Evolutionary conservation across 78 protist genomes (phyloP).

Genomic region (Corallochytrium limacisporum): DNA sequence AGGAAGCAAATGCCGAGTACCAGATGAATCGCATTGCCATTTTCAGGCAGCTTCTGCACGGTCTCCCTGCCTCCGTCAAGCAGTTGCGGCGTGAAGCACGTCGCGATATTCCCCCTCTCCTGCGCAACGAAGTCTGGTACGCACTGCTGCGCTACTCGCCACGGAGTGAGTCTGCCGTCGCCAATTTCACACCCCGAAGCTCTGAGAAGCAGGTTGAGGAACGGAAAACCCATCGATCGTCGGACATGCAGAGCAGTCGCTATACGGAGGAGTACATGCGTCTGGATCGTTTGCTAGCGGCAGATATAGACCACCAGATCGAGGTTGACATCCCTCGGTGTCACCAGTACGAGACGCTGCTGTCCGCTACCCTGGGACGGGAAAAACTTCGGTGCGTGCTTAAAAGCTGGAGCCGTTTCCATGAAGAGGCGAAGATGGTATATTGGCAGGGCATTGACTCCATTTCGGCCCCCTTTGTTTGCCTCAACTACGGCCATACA

Average conservation of each 20-base stretch:
- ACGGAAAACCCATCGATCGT: neutral
- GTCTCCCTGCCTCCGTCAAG: too few relatives aligned
- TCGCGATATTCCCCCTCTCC: slow-evolving; percentile 31
- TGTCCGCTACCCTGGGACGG: slow-evolving; percentile 38
- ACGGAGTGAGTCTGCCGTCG: neutral
- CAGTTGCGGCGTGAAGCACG: too few relatives aligned
- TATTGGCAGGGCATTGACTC: slow-evolving; percentile 49
- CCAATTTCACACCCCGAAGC: neutral
- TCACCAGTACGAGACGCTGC: slow-evolving; percentile 57
- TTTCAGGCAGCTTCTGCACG: too few relatives aligned
- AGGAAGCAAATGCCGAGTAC: too few relatives aligned
- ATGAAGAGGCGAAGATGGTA: slow-evolving; percentile 19
- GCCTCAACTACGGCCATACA: slow-evolving; percentile 36
- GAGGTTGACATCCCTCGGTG: slow-evolving; percentile 76
- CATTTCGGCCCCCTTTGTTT: slow-evolving; percentile 35
- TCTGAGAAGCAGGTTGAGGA: neutral
- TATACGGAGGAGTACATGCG: neutral
- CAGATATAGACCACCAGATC: slow-evolving; percentile 44
- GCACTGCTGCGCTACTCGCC: slow-evolving; percentile 38
- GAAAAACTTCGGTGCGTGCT: slow-evolving; percentile 4
- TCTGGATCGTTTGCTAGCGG: slow-evolving; percentile 11
- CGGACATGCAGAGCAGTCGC: neutral
- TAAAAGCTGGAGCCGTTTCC: too few relatives aligned
- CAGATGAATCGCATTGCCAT: too few relatives aligned
- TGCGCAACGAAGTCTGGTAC: slow-evolving; percentile 61